A percentile compares a stretch with the other conserved stretches of the same genome.
Evolutionary conservation across 2,329 filamentous ascomycete species (phyloP).

Genomic region (Samsoniella hepiali): DNA sequence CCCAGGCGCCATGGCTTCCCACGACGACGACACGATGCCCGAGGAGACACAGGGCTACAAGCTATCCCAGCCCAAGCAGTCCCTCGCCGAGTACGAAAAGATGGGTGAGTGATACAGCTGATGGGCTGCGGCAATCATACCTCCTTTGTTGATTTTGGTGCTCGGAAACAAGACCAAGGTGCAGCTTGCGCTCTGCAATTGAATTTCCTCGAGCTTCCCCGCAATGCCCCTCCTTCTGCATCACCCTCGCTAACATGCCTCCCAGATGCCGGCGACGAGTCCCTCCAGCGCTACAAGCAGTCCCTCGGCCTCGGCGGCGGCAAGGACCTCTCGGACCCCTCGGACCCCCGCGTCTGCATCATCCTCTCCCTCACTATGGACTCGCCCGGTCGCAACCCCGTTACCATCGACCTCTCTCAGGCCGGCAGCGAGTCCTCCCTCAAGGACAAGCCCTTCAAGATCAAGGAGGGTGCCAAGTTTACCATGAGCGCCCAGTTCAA

Average conservation of each 20-base stretch:
- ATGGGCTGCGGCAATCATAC: background rate
- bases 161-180: background rate
- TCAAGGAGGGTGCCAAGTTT: slow-evolving; percentile 93
- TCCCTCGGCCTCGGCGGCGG: slow-evolving; percentile 83
- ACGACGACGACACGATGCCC: slow-evolving; percentile 77
- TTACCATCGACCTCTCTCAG: slow-evolving; percentile 80
- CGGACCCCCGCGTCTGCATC: slow-evolving; percentile 85
- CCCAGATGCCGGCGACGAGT: slow-evolving; percentile 75
- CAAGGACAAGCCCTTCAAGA: slow-evolving; percentile 91
- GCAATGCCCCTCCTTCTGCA: slow-evolving; percentile 1
- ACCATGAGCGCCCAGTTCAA: slow-evolving; percentile 93
- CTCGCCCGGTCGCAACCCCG: slow-evolving; percentile 75
- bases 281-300: slow-evolving; percentile 94
- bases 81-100: slow-evolving; percentile 87
- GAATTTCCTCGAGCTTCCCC: background rate
- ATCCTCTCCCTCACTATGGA: slow-evolving; percentile 90
- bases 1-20: slow-evolving; percentile 57
- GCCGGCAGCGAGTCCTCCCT: slow-evolving; percentile 72
- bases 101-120: slow-evolving; percentile 63
- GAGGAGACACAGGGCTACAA: slow-evolving; percentile 95
- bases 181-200: background rate
- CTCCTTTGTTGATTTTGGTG: background rate
- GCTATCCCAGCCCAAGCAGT: slow-evolving; percentile 95
- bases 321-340: slow-evolving; percentile 68
- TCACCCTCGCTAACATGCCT: slow-evolving; percentile 5